Evolutionary conservation across 306 rosid genomes (phyloP).

Genomic region (Neltuma alba): DNA sequence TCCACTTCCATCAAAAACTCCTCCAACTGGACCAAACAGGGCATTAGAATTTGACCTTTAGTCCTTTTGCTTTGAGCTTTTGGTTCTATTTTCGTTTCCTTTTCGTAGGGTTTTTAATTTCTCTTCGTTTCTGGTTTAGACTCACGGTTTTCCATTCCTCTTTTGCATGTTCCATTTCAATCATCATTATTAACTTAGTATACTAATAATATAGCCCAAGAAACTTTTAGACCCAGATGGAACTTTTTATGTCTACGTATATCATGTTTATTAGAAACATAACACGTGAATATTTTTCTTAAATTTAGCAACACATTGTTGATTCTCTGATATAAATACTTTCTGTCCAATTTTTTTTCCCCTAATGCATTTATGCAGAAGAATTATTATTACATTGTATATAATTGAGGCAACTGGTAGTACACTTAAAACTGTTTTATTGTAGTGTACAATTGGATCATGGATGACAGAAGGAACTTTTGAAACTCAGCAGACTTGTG

Average conservation of each 20-base stretch:
- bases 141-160: neutral
- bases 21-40: too few relatives aligned
- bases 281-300: neutral
- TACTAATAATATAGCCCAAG: neutral
- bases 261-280: neutral
- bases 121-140: neutral
- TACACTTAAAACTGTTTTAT: neutral
- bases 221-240: neutral
- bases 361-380: constrained; percentile 1
- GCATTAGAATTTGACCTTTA: neutral
- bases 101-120: neutral
- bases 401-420: neutral
- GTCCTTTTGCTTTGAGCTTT: neutral
- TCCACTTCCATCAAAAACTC: too few relatives aligned
- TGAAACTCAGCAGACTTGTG: neutral
- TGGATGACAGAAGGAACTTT: constrained; percentile 3
- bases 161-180: constrained; percentile 2
- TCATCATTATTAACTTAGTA: neutral
- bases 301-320: neutral
- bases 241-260: neutral
- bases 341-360: too few relatives aligned
- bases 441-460: neutral
- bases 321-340: neutral
- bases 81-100: neutral
- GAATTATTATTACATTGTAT: neutral